Evolutionary conservation across 345 rosid species (phyloP).

Genomic region (Syzygium grande): DNA sequence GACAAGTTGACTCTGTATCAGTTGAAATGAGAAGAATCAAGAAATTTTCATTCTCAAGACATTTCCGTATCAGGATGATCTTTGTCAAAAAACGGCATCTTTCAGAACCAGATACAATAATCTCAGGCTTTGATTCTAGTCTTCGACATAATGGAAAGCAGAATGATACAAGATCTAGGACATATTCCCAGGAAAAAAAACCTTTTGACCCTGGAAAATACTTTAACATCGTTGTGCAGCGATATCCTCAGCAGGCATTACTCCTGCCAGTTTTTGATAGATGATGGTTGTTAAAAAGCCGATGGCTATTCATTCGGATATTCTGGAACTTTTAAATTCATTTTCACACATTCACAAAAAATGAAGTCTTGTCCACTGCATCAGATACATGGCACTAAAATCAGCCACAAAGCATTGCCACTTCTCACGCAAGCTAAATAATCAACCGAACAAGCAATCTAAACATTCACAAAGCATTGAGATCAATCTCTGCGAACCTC

Average conservation of each 20-base stretch:
- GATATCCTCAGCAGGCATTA: neutral
- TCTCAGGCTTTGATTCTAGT: neutral
- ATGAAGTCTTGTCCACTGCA: neutral
- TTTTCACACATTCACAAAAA: neutral
- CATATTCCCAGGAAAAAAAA: neutral
- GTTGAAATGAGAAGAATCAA: neutral
- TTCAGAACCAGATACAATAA: neutral
- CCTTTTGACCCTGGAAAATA: neutral
- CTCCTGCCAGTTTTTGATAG: neutral
- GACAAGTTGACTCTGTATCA: neutral
- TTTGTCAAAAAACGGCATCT: neutral
- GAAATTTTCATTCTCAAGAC: neutral
- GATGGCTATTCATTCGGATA: neutral
- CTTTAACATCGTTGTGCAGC: neutral
- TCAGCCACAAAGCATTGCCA: neutral
- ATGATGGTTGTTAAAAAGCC: neutral
- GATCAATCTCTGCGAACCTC: neutral
- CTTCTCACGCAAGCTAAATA: neutral
- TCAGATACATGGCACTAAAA: neutral
- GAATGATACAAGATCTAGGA: neutral
- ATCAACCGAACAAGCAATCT: neutral
- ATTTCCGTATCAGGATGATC: neutral
- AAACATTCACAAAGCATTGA: neutral
- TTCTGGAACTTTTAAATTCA: neutral
- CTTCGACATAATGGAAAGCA: neutral